Percentiles rank a stretch among this genome's conserved stretches.
Evolutionary conservation across 2,329 filamentous ascomycete genomes (phyloP).

Genomic region (Colletotrichum sojae): DNA sequence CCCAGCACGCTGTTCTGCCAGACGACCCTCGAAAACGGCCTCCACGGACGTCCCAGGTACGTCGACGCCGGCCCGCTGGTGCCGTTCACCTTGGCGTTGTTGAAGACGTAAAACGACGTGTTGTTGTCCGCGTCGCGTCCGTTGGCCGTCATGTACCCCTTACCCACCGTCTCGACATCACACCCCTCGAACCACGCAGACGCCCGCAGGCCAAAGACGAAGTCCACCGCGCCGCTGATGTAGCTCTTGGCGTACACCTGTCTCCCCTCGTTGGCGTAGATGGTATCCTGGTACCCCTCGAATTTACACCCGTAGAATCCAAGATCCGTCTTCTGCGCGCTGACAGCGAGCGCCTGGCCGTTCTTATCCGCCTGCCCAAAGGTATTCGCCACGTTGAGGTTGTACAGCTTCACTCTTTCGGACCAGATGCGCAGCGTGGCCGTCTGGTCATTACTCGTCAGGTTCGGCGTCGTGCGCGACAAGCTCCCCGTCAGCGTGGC

Average conservation of each 20-base stretch:
- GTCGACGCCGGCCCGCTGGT: conserved; percentile 52
- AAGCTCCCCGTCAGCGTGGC: conserved; percentile 56
- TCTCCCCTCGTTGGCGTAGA: conserved; percentile 63
- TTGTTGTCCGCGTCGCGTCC: conserved; percentile 58
- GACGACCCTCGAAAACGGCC: conserved; percentile 62
- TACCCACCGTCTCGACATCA: conserved; percentile 61
- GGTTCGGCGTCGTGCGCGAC: conserved; percentile 54
- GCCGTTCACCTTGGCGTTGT: conserved; percentile 60
- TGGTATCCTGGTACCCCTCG: conserved; percentile 70
- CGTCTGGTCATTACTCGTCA: conserved; percentile 60
- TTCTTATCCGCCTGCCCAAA: conserved; percentile 63
- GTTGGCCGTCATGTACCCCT: conserved; percentile 63
- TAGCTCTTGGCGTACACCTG: conserved; percentile 68
- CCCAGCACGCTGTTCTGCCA: conserved; percentile 64
- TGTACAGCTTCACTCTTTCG: conserved; percentile 70
- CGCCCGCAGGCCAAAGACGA: conserved; percentile 71
- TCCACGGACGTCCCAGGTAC: conserved; percentile 69
- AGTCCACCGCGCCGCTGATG: conserved; percentile 71
- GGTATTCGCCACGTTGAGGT: conserved; percentile 56
- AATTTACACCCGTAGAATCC: conserved; percentile 65
- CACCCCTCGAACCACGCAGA: conserved; percentile 68
- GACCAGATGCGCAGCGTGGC: conserved; percentile 61
- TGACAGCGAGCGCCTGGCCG: conserved; percentile 67
- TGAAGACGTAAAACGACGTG: conserved; percentile 61
- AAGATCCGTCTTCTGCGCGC: conserved; percentile 59